Conservation (phyloP, 768 basidiomycete species). For the Lactarius psammicola region DNA sequence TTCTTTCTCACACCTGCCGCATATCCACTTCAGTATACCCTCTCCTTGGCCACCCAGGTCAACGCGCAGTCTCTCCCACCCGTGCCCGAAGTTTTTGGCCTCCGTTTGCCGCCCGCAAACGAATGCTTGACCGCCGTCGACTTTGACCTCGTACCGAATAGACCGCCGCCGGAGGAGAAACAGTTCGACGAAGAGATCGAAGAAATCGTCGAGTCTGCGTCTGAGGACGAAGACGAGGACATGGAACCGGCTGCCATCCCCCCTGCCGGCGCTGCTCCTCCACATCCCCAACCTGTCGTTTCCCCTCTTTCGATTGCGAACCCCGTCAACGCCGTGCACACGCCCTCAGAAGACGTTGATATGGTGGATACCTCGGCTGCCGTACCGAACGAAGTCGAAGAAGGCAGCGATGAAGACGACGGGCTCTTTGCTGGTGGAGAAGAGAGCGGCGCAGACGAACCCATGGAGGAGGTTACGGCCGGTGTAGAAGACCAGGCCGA, state of each 20-base stretch:
- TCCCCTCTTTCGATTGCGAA: constrained; percentile 26
- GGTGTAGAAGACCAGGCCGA: constrained; percentile 39
- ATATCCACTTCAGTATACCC: constrained; percentile 54
- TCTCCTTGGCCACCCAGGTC: constrained; percentile 79
- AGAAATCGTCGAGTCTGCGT: constrained; percentile 74
- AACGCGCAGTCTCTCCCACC: constrained; percentile 77
- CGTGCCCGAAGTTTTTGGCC: constrained; percentile 86
- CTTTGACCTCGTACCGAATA: constrained; percentile 84
- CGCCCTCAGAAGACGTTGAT: constrained; percentile 62
- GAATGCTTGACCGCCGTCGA: constrained; percentile 78
- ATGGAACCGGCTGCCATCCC: constrained; percentile 67
- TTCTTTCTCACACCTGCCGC: not conserved
- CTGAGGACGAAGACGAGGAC: constrained; percentile 60
- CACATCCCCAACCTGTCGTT: constrained; percentile 26
- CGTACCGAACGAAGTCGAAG: constrained; percentile 45
- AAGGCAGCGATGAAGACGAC: constrained; percentile 76
- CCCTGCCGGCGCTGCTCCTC: constrained; percentile 27
- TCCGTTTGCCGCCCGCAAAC: constrained; percentile 65
- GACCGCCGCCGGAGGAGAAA: constrained; percentile 73
- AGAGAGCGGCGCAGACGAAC: constrained; percentile 69
- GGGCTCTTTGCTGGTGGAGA: constrained; percentile 75
- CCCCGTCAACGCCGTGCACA: constrained; percentile 59
- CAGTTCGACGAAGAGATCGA: constrained; percentile 80
- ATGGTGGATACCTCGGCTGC: constrained; percentile 45
- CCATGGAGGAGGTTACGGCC: constrained; percentile 72